Evolutionary conservation across 2,329 filamentous ascomycete genomes (phyloP).

Genomic region (Berkeleyomyces basicola): DNA sequence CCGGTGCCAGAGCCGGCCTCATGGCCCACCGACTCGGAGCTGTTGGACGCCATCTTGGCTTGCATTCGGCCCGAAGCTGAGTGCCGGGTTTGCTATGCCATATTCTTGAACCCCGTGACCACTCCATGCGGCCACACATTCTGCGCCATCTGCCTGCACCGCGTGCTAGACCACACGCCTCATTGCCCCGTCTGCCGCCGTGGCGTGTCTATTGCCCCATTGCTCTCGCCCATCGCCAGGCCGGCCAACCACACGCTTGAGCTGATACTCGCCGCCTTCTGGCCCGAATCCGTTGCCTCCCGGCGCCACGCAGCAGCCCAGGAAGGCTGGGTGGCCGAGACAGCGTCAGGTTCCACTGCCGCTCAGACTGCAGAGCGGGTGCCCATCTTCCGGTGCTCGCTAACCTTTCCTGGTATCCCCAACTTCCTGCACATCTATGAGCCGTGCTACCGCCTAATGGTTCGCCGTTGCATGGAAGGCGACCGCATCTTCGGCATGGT

Average conservation of each 20-base stretch:
- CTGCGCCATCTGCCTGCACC: constrained; percentile 62
- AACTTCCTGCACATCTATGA: constrained; percentile 88
- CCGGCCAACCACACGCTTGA: constrained; percentile 47
- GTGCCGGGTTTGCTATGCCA: constrained; percentile 72
- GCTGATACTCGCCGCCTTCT: constrained; percentile 50
- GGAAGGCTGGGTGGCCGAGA: constrained; percentile 36
- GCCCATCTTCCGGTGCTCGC: constrained; percentile 65
- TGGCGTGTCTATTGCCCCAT: constrained; percentile 34
- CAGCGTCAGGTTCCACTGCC: constrained; percentile 30
- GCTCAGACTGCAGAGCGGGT: constrained; percentile 25
- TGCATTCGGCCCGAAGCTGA: constrained; percentile 55
- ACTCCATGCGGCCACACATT: constrained; percentile 82
- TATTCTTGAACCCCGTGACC: constrained; percentile 69
- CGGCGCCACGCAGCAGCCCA: constrained; percentile 37
- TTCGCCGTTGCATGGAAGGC: constrained; percentile 57
- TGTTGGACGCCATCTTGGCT: constrained; percentile 41
- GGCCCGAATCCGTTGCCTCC: constrained; percentile 44
- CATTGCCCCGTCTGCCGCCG: constrained; percentile 71
- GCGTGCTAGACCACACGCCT: constrained; percentile 59
- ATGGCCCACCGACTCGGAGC: not conserved
- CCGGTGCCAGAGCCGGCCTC: not conserved
- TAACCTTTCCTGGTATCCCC: constrained; percentile 68
- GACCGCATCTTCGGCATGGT: constrained; percentile 76
- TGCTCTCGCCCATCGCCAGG: constrained; percentile 25
- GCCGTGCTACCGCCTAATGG: constrained; percentile 81